A percentile compares a stretch with the other conserved stretches of the same genome.
phyloP scores from a whole-genome alignment of 129 eudicot genomes.

The Silybum marianum region DNA sequence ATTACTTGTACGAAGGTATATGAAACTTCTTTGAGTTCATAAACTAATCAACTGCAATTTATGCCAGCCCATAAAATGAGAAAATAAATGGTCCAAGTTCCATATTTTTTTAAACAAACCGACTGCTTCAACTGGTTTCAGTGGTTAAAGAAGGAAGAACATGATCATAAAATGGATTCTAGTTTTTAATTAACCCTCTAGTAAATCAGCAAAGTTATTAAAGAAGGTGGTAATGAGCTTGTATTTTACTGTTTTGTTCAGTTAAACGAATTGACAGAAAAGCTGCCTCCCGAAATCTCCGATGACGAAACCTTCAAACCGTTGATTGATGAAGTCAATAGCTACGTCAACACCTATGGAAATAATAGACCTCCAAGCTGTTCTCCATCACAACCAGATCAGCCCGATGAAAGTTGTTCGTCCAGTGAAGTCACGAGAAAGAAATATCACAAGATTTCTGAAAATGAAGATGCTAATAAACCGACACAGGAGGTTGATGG shows the following conservation, averaged over 20 bases:
- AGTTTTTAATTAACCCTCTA: background rate
- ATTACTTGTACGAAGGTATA: background rate
- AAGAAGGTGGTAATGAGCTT: background rate
- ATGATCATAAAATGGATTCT: background rate
- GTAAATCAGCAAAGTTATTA: background rate
- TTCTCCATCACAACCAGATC: constrained; percentile 17
- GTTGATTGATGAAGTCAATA: constrained; percentile 42
- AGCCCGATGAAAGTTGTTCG: constrained; percentile 21
- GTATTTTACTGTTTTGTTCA: constrained; percentile 24
- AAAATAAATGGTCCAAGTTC: background rate
- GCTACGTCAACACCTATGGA: constrained; percentile 36
- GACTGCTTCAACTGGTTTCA: background rate
- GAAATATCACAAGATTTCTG: constrained; percentile 33
- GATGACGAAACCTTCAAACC: constrained; percentile 48
- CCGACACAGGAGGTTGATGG: constrained; percentile 29
- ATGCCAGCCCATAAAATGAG: background rate
- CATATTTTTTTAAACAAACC: background rate
- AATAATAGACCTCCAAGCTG: constrained; percentile 34
- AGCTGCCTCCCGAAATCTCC: constrained; percentile 48
- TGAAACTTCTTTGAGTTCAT: background rate
- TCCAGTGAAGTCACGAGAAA: constrained; percentile 23
- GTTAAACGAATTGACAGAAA: constrained; percentile 64
- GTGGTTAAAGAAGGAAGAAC: background rate
- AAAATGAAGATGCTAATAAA: constrained; percentile 34
- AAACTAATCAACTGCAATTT: background rate